Percentiles rank a stretch among this genome's conserved stretches.
These are phyloP conservation scores for Cicer chorassanicum DNA, from an alignment of 306 rosid genomes.

Conservation along the genomic window DNA sequence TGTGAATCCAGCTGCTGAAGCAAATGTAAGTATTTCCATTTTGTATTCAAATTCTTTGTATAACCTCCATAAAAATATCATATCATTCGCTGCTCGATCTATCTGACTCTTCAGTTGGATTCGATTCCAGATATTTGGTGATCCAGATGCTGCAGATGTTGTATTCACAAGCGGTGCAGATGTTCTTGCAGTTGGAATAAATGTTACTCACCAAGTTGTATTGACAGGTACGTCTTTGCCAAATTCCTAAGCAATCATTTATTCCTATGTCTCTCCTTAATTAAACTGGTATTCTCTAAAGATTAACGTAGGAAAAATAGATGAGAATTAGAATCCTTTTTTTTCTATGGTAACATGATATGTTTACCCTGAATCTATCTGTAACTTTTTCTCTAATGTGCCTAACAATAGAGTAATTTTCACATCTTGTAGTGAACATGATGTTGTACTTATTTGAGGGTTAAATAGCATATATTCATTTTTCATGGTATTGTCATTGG, in stretches of 20 bases:
- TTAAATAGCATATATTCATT: conserved; percentile 1
- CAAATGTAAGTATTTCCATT: conserved; percentile 64
- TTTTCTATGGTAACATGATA: conserved; percentile 12
- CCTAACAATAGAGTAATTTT: conserved; percentile 3
- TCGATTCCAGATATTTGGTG: conserved; percentile 75
- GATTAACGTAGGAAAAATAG: not conserved
- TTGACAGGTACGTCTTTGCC: conserved; percentile 61
- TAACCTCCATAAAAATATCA: conserved; percentile 8
- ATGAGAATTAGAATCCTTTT: conserved; percentile 17
- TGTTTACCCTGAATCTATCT: conserved; percentile 4
- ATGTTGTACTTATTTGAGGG: conserved; percentile 20
- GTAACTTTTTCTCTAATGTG: not conserved
- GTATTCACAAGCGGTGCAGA: conserved; percentile 89
- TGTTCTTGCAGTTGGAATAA: conserved; percentile 78
- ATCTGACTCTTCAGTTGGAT: conserved; percentile 33
- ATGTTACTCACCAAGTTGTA: conserved; percentile 90
- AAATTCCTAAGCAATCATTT: not conserved
- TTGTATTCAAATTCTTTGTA: conserved; percentile 14
- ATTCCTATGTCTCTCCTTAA: not conserved
- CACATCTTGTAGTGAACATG: not conserved
- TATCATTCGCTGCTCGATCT: conserved; percentile 14
- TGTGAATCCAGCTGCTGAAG: conserved; percentile 95
- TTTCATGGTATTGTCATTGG: conserved; percentile 12
- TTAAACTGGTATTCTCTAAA: conserved; percentile 9
- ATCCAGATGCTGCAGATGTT: conserved; percentile 95